Evolutionary conservation across 805 yeast genomes (phyloP), one percentile per base, ranked within the genome.

Genomic region (Kodamaea hsintzibuensis): DNA sequence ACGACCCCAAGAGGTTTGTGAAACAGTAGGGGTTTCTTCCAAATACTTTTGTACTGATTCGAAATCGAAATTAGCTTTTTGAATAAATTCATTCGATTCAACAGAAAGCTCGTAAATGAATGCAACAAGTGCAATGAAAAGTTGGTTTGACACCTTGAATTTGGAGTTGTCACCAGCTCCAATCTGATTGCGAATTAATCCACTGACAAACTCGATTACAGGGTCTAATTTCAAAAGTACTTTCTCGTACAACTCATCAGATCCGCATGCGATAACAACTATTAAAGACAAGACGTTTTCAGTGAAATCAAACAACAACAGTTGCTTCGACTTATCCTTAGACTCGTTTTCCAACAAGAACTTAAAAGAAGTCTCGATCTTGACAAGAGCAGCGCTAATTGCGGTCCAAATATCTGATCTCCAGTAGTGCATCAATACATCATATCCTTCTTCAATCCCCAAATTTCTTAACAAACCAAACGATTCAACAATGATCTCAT

Each of bases 361-460:
- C 19, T 72, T 66, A 44, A 86, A 73, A 0, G 90, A 82, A 0
- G 64, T 66, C 38, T 74, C 66, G 19, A 84, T 78, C 57, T 85
- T 85, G 0, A 66, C 66, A 44, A 89, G 70, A 1, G 85, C 81
- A 3, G 66, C 58, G 47, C 78, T 81, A 42, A 91, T 77, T 25
- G 81, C 71, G 0, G 80, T 75, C 88, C 96, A 86, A 42, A 93
- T 83, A 57, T 88, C 84, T 14, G 84, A 83, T 65, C 98, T 82
- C 89, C 96, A 88, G 51, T 89, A 67, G 66, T 82, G 83, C 17
- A 82, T 81, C 25, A 91, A 83, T 38, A 90, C 80, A 58, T 90
- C 96, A 61, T 89, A 86, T 17, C 97, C 98, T 70, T 91, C 96
- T 64, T 90, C 96, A 51, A 90, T 77, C 2, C 88, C 86, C 53